A percentile compares a stretch with the other conserved stretches of the same genome.
Evolutionary conservation across 139 green algal species (phyloP).

Genomic region (Chlamydomonas schloesseri): DNA sequence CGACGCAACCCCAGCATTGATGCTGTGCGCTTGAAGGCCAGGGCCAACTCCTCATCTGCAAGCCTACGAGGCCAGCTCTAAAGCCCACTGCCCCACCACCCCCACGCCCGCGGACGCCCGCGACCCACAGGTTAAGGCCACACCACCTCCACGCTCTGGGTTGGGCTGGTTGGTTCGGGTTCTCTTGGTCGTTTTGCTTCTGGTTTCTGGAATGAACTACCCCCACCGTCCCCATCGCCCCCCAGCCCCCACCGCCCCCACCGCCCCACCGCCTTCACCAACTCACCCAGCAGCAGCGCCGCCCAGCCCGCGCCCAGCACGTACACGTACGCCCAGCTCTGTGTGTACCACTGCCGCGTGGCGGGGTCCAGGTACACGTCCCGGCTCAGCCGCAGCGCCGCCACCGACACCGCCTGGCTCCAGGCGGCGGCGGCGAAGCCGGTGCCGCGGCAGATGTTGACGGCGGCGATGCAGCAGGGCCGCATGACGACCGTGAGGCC

Average conservation of each 20-base stretch:
- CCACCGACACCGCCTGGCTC: conserved; percentile 24
- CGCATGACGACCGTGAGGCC: conserved; percentile 11
- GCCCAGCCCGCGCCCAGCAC: neutral
- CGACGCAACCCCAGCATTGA: too few species aligned
- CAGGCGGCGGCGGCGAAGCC: conserved; percentile 27
- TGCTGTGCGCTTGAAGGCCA: too few species aligned
- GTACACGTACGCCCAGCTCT: conserved; percentile 17
- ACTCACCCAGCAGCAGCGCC: neutral
- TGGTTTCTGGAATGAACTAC: too few species aligned
- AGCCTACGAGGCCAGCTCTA: too few species aligned
- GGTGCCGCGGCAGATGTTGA: conserved; percentile 28
- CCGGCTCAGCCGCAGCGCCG: neutral
- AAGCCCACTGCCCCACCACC: too few species aligned
- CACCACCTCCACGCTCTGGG: too few species aligned
- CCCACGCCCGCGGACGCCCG: too few species aligned
- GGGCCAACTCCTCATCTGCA: too few species aligned
- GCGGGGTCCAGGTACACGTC: conserved; percentile 12
- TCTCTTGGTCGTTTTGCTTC: too few species aligned
- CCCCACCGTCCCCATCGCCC: too few species aligned
- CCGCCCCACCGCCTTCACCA: neutral
- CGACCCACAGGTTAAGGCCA: too few species aligned
- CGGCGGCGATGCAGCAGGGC: conserved; percentile 35
- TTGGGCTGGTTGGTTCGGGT: too few species aligned
- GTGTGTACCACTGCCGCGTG: conserved; percentile 37
- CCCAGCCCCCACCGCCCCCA: neutral